Evolutionary conservation across 129 eudicot genomes (phyloP), one percentile per base, ranked within the genome.

Genomic region (Centaurea solstitialis): DNA sequence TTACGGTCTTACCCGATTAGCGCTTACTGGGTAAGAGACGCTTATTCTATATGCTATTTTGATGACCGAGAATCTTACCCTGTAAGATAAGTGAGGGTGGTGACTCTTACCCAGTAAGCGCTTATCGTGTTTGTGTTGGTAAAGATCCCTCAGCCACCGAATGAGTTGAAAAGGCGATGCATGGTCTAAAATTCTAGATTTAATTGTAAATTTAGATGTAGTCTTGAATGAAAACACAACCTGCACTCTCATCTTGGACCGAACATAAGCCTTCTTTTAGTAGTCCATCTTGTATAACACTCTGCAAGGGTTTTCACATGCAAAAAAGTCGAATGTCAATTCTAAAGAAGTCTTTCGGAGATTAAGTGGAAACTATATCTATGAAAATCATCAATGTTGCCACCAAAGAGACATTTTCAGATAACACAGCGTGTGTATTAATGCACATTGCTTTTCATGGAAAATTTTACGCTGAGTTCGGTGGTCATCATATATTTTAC

Each of bases 231-330:
- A 15, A 33, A 76, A 67, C 23, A 35, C 80, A 84, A 94, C 98
- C 98, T 83, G 98, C 98, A 83, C 98, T 94, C 81, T 94, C 98
- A 72, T 94, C 98, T 85, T 94, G 98, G 81, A 94, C 98, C 1
- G 98, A 92, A 77, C 98, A 94, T 70, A 94, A 81, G 39, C 98
- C 98, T 73, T 89, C 87, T 87, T 89, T 92, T 28, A 94, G 86
- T 74, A 94, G 83, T 74, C 98, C 98, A 82, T 86, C 92, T 89
- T 87, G 98, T 76, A 94, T 80, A 68, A 94, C 88, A 81, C 68
- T 70, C 98, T 94, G 86, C 69, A 81, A 81, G 37, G 68, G 70
- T n/a, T 12, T 76, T 69, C 72, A 38, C 71, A 37, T 37, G 41
- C 37, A 57, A n/a, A 50, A 53, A 47, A 22, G 7, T 47, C 26